Percentiles rank a stretch among this genome's conserved stretches.
Conservation (phyloP, 1,284 basidiomycete species). For the Vanrija sp. region DNA sequence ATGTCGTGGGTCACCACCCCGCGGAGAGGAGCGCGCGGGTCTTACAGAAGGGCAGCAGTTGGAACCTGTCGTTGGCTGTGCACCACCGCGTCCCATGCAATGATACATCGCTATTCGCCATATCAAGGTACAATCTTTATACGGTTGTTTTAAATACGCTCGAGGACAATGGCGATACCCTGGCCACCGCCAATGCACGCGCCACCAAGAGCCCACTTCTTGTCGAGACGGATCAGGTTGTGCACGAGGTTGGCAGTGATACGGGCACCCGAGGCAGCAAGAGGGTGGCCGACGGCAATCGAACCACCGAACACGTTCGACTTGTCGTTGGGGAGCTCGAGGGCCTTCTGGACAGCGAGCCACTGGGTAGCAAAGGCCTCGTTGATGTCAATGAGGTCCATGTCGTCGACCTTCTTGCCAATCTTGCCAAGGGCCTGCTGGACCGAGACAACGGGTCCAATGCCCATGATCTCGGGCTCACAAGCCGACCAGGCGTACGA, state of each 20-base stretch:
- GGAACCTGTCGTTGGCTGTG: no score
- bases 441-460: conserved; percentile 53
- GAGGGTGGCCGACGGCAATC: conserved; percentile 56
- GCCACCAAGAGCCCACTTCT: conserved; percentile 55
- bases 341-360: conserved; percentile 55
- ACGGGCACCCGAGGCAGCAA: conserved; percentile 54
- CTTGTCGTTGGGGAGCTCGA: conserved; percentile 55
- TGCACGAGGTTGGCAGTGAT: conserved; percentile 55
- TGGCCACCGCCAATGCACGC: conserved; percentile 56
- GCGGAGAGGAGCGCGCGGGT: no score
- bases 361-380: conserved; percentile 59
- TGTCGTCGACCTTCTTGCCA: conserved; percentile 49
- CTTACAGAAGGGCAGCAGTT: no score
- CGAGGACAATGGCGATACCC: conserved; percentile 45
- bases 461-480: conserved; percentile 57
- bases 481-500: conserved; percentile 55
- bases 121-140: background rate
- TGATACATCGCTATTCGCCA: background rate
- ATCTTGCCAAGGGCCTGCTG: conserved; percentile 31
- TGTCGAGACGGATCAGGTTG: conserved; percentile 54
- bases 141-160: conserved; percentile 17
- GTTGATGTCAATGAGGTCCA: conserved; percentile 57
- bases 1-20: no score
- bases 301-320: conserved; percentile 55
- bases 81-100: background rate